Conservation (phyloP, 176 grass and related monocot genomes). For the Lolium rigidum region DNA sequence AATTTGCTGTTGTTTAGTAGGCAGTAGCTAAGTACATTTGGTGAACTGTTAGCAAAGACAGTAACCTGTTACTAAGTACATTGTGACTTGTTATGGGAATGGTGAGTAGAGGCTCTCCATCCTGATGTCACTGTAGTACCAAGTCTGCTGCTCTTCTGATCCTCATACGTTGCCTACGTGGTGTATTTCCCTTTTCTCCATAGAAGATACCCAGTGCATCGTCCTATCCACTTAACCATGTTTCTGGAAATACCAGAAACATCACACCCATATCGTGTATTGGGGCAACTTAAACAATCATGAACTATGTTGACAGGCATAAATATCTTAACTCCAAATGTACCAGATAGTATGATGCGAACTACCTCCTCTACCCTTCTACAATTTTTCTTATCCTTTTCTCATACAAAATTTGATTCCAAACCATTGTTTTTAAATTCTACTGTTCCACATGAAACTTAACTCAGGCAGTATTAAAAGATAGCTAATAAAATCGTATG, state of each 20-base stretch:
- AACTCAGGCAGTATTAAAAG: background rate
- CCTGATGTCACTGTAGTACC: background rate
- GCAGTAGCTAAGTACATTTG: background rate
- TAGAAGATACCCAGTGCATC: background rate
- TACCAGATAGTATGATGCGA: constrained; percentile 1
- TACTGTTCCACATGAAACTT: constrained; percentile 23
- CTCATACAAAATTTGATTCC: constrained; percentile 1
- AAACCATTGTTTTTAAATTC: constrained; percentile 7
- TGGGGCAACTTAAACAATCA: background rate
- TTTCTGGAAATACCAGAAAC: background rate
- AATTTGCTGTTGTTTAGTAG: background rate
- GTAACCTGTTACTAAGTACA: constrained; percentile 5
- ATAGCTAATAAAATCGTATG: too few species aligned
- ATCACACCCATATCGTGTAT: background rate
- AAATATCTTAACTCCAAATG: background rate
- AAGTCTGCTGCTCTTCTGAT: constrained; percentile 1
- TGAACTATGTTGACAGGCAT: constrained; percentile 16
- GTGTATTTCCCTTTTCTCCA: background rate
- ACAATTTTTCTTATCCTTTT: background rate
- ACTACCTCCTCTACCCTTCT: background rate
- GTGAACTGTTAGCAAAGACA: background rate
- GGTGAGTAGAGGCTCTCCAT: background rate
- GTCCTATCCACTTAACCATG: background rate
- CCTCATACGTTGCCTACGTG: background rate
- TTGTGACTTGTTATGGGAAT: background rate